A percentile compares a stretch with the other conserved stretches of the same genome.
These are phyloP conservation scores for Sugiyamaella novakii DNA, from an alignment of 1,139 yeast species.

Conservation along the genomic window DNA sequence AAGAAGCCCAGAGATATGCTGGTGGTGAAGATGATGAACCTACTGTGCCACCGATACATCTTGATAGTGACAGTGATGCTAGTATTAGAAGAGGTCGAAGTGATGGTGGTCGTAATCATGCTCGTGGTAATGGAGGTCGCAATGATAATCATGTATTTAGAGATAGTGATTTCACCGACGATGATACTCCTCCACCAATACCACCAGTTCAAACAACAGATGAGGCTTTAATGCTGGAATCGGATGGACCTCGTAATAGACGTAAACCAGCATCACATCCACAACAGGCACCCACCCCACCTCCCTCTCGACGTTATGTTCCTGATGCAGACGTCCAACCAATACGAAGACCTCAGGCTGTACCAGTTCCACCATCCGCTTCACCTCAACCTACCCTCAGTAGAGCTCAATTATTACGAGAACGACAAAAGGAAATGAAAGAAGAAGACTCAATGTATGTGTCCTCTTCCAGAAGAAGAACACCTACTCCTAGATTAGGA, in stretches of 20 bases:
- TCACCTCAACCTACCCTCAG: slow-evolving; percentile 21
- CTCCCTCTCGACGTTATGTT: neutral
- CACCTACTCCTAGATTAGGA: slow-evolving; percentile 21
- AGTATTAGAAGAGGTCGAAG: neutral
- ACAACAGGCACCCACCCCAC: neutral
- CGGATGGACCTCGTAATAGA: slow-evolving; percentile 20
- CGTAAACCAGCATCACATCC: neutral
- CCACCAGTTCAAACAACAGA: slow-evolving; percentile 11
- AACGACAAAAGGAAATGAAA: slow-evolving; percentile 20
- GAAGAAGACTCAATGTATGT: slow-evolving; percentile 35
- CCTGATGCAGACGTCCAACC: neutral
- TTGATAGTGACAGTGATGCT: slow-evolving; percentile 7
- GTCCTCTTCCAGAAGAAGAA: slow-evolving; percentile 34
- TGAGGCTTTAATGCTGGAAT: slow-evolving; percentile 24
- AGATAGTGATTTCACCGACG: slow-evolving; percentile 4
- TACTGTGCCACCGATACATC: neutral
- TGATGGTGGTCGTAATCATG: neutral
- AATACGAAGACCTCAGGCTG: neutral
- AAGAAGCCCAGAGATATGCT: slow-evolving; percentile 37
- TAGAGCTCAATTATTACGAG: slow-evolving; percentile 19
- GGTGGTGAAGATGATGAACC: slow-evolving; percentile 14
- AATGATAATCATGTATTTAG: neutral
- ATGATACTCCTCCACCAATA: slow-evolving; percentile 1
- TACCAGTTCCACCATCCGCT: slow-evolving; percentile 5
- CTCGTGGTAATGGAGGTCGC: neutral